These are phyloP conservation scores for Kondoa malvinella DNA, from an alignment of 768 basidiomycete species.

Conservation along the genomic window DNA sequence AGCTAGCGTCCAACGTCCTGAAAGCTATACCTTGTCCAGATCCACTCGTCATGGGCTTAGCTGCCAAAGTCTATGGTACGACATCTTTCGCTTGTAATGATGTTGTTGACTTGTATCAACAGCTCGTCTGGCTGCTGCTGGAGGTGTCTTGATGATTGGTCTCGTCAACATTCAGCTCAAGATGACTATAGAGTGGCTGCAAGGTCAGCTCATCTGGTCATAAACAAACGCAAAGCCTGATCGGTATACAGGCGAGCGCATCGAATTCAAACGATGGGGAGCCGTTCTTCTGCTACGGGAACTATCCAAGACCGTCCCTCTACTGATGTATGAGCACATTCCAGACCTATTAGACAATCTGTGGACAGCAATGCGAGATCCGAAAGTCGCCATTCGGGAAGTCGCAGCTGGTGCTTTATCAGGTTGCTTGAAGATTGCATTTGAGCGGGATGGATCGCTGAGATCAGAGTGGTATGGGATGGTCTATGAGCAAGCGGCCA, in stretches of 20 bases:
- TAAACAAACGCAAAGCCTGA: too few species aligned
- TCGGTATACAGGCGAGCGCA: slow-evolving; percentile 56
- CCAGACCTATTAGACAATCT: slow-evolving; percentile 80
- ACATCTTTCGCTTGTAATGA: background rate
- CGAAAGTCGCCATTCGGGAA: slow-evolving; percentile 72
- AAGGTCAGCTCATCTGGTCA: slow-evolving; percentile 19
- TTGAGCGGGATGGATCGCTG: slow-evolving; percentile 46
- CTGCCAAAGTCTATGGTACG: slow-evolving; percentile 26
- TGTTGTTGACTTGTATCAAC: background rate
- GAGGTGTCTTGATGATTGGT: slow-evolving; percentile 25
- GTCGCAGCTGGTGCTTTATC: slow-evolving; percentile 86
- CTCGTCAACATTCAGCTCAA: slow-evolving; percentile 26
- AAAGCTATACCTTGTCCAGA: slow-evolving; percentile 78
- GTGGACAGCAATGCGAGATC: slow-evolving; percentile 71
- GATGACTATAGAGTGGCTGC: slow-evolving; percentile 27
- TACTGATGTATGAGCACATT: slow-evolving; percentile 63
- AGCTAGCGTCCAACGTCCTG: slow-evolving; percentile 84
- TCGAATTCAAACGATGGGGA: slow-evolving; percentile 72
- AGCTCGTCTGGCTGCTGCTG: slow-evolving; percentile 23
- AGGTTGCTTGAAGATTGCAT: slow-evolving; percentile 74
- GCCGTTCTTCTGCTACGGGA: slow-evolving; percentile 89
- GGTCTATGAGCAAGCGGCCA: slow-evolving; percentile 75
- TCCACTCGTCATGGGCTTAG: slow-evolving; percentile 61
- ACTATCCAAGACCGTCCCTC: slow-evolving; percentile 67
- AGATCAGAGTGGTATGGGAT: slow-evolving; percentile 46